Evolutionary conservation across 345 rosid genomes (phyloP), one percentile per base, ranked within the genome.

Genomic region (Pelargonium nanum): DNA sequence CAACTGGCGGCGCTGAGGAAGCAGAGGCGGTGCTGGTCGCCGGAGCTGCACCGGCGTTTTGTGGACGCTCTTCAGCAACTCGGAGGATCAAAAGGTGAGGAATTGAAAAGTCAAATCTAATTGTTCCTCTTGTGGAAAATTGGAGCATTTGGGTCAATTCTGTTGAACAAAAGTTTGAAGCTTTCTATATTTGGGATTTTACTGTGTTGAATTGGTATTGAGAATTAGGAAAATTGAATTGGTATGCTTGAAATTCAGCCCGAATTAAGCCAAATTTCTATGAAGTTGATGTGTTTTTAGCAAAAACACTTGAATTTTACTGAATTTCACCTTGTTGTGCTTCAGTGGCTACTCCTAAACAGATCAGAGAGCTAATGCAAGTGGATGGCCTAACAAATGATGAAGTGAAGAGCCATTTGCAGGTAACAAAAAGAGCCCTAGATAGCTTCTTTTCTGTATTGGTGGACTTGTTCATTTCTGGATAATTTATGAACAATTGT

Each of bases 1-100:
- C 48, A 40, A 7, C 32, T 2, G 7, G 4, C 3, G 48, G 6
- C 16, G 6, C 1, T 10, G 59, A 76, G 96, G 51, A 93, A 93
- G 72, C 94, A 81, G 62, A 68, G 99, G 52, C 84, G 99, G 60
- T 84, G 88, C 51, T 93, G 99, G 99, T 89, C 99, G 20, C 93
- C 96, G 56, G 99, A 89, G 72, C 74, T 93, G 78, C 99, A 89
- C 66, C 72, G 92, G 59, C 70, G 92, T 24, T 93, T 93, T 76
- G 62, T 89, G 22, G 79, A 81, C 34, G 85, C 99, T 40, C 99
- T 93, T 67, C 91, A 89, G 48, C 92, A 87, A 55, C 97, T 93
- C 0, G 99, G 99, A 22, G 97, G 99, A 20, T 84, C 97, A 16
- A 91, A 84, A 58, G 86, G 99, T 93, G 15, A 40, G 48, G 15